phyloP scores from a whole-genome alignment of 2,329 filamentous ascomycete genomes.

The Nectriaceae sp. region DNA sequence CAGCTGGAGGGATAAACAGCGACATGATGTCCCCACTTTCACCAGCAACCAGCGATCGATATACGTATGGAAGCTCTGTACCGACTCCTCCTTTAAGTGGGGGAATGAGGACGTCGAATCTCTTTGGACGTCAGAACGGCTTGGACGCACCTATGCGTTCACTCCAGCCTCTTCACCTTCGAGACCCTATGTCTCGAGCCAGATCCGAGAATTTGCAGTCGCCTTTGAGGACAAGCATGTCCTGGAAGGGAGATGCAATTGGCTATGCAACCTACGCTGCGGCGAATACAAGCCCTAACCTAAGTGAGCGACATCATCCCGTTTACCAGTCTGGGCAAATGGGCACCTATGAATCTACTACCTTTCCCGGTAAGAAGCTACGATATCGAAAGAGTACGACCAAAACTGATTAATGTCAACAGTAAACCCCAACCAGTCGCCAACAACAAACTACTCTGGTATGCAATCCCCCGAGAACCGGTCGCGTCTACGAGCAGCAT shows the following conservation, averaged over 20 bases:
- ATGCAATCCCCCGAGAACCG: slow-evolving; percentile 46
- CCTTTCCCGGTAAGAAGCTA: slow-evolving; percentile 51
- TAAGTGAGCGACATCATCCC: slow-evolving; percentile 49
- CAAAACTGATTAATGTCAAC: slow-evolving; percentile 17
- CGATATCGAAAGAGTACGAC: background rate
- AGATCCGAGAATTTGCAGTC: slow-evolving; percentile 61
- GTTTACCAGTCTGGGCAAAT: slow-evolving; percentile 54
- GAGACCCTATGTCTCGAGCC: slow-evolving; percentile 58
- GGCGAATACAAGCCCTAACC: slow-evolving; percentile 47
- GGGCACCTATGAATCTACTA: slow-evolving; percentile 51
- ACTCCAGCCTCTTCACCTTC: slow-evolving; percentile 59
- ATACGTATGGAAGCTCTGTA: slow-evolving; percentile 52
- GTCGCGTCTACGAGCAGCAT: slow-evolving; percentile 53
- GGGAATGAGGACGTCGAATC: slow-evolving; percentile 52
- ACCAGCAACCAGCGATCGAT: slow-evolving; percentile 55
- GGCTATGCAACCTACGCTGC: slow-evolving; percentile 57
- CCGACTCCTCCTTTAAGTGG: slow-evolving; percentile 48
- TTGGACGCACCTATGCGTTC: slow-evolving; percentile 51
- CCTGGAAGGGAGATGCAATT: slow-evolving; percentile 62
- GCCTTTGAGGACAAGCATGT: slow-evolving; percentile 60
- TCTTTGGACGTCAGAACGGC: slow-evolving; percentile 52
- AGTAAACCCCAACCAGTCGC: slow-evolving; percentile 51
- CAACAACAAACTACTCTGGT: slow-evolving; percentile 50
- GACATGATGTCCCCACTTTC: slow-evolving; percentile 62
- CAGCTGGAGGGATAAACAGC: slow-evolving; percentile 49